Evolutionary conservation across 106 monocot species (phyloP).

Genomic region (Triglochin maritima): DNA sequence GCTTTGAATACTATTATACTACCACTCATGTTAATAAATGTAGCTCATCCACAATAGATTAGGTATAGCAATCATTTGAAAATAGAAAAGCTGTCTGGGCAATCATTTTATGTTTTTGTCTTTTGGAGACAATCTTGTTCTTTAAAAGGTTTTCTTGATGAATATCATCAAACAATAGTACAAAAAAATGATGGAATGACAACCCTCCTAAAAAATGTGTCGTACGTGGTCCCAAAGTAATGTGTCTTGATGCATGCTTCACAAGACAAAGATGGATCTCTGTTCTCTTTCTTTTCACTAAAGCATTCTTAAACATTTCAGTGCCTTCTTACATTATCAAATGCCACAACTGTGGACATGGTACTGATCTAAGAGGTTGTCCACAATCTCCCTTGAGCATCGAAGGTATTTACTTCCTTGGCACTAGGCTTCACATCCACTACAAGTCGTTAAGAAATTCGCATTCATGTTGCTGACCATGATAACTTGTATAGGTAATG

Average conservation of each 20-base stretch:
- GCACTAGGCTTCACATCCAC: background rate
- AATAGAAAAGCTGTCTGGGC: too few species aligned
- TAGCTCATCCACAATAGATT: too few species aligned
- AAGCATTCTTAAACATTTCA: constrained; percentile 24
- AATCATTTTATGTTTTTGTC: too few species aligned
- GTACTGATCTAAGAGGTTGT: constrained; percentile 89
- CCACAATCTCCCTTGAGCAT: constrained; percentile 82
- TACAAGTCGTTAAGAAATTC: background rate
- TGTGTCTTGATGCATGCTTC: background rate
- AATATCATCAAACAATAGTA: too few species aligned
- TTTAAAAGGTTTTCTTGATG: too few species aligned
- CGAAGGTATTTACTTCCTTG: constrained; percentile 43
- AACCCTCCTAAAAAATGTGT: background rate
- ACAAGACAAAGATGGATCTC: background rate
- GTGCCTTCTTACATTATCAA: constrained; percentile 86
- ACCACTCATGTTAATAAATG: too few species aligned
- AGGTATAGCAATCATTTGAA: too few species aligned
- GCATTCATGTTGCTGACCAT: background rate
- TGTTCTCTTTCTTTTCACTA: background rate
- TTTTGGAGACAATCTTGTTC: too few species aligned
- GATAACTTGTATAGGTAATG: constrained; percentile 43
- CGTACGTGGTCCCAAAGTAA: background rate
- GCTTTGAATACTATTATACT: too few species aligned
- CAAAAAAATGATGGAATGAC: too few species aligned
- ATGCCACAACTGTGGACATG: constrained; percentile 96